Evolutionary conservation across 164 flowering plant genomes (phyloP), one percentile per base, ranked within the genome.

Genomic region (Stephania cephalantha): DNA sequence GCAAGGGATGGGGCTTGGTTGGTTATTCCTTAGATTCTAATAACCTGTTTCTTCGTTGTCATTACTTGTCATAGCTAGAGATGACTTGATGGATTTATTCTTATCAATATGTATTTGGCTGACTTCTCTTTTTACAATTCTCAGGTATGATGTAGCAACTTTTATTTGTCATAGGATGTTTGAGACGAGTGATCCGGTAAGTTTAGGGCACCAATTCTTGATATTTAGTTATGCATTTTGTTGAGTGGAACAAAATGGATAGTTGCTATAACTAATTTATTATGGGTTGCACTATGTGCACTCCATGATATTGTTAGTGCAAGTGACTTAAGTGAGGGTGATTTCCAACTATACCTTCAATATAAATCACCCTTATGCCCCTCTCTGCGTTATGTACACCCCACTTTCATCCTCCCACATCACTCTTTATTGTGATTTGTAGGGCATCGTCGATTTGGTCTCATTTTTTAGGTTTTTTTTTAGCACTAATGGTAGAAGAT

Each of bases 1-100:
- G 86, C 90, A 13, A 86, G 93, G 84, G 97, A 92, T 86, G 97
- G 97, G 76, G 97, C 97, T 78, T 92, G 97, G 97, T 92, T 72
- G 74, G 89, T 85, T 46, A 55, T 46, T 71, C 77, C 65, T 7
- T 61, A n/a, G 50, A 18, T 63, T 50, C 29, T n/a, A 17, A 13
- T 46, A 13, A 30, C 52, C 4, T 22, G 12, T 50, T 64, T 29
- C 30, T 42, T 45, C 46, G 20, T 18, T 45, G 13, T 25, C 17
- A 13, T 58, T 12, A 17, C 25, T 11, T 65, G 17, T 45, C 42
- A 22, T 29, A 30, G 17, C 30, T 35, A n/a, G 42, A 50, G 31
- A 18, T 65, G 18, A 15, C 69, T 35, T 55, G 63, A 73, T 44
- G 29, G 12, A 63, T 35, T 52, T 69, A 74, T 72, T 69, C 45